These are phyloP conservation scores for Erysimum cheiranthoides DNA, from an alignment of 345 rosid genomes.

Conservation along the genomic window DNA sequence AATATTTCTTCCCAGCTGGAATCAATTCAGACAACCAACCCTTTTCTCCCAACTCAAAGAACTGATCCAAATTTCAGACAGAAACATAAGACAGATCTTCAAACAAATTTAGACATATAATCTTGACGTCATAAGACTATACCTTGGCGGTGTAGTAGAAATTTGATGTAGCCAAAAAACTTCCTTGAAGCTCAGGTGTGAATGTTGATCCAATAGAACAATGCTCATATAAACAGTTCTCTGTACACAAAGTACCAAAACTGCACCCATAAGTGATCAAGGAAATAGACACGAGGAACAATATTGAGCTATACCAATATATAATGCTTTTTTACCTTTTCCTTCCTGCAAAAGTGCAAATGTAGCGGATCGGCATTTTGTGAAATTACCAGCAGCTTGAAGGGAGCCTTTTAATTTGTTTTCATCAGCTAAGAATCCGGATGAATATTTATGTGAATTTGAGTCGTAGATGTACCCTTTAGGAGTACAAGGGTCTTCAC, in stretches of 20 bases:
- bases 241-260: slow-evolving; percentile 50
- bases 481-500: slow-evolving; percentile 83
- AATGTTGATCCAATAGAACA: slow-evolving; percentile 83
- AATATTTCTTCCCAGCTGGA: slow-evolving; percentile 62
- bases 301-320: background rate
- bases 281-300: background rate
- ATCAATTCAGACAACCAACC: slow-evolving; percentile 68
- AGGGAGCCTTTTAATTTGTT: slow-evolving; percentile 38
- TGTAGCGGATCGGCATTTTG: slow-evolving; percentile 84
- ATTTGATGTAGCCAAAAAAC: slow-evolving; percentile 63
- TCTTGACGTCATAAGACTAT: background rate
- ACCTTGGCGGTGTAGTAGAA: background rate
- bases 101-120: background rate
- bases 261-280: slow-evolving; percentile 9
- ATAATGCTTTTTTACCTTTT: slow-evolving; percentile 59
- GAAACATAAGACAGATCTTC: slow-evolving; percentile 17
- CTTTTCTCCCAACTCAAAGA: slow-evolving; percentile 63
- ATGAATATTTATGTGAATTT: slow-evolving; percentile 33
- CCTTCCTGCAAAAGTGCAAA: slow-evolving; percentile 63
- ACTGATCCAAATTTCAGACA: slow-evolving; percentile 51
- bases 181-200: slow-evolving; percentile 78
- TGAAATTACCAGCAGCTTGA: slow-evolving; percentile 72
- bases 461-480: slow-evolving; percentile 62
- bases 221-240: slow-evolving; percentile 58
- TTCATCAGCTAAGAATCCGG: slow-evolving; percentile 31